Percentiles rank a stretch among this genome's conserved stretches.
These are phyloP conservation scores for Saccharomycopsis fermentans DNA, from an alignment of 805 yeast genomes.

Conservation along the genomic window DNA sequence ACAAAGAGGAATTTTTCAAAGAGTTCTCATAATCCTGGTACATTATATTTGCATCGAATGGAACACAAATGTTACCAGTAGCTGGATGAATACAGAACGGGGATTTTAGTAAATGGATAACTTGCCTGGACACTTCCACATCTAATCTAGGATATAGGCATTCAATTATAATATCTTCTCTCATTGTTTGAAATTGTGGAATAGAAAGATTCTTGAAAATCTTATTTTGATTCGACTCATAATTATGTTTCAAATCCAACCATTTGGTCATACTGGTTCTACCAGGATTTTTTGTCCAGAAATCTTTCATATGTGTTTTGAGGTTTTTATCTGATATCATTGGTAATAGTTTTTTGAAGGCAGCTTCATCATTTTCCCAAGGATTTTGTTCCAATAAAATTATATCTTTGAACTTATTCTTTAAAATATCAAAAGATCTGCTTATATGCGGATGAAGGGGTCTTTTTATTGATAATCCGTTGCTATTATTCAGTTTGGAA, in stretches of 20 bases:
- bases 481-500: slow-evolving; percentile 37
- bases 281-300: slow-evolving; percentile 49
- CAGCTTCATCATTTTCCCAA: slow-evolving; percentile 52
- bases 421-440: slow-evolving; percentile 61
- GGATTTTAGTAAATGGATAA: slow-evolving; percentile 86
- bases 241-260: slow-evolving; percentile 54
- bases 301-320: slow-evolving; percentile 39
- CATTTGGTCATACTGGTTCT: slow-evolving; percentile 59
- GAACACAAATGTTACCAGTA: slow-evolving; percentile 93
- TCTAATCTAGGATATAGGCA: slow-evolving; percentile 87
- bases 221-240: slow-evolving; percentile 27
- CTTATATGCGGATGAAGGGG: slow-evolving; percentile 87
- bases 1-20: slow-evolving; percentile 6
- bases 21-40: slow-evolving; percentile 11
- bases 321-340: slow-evolving; percentile 54
- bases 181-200: slow-evolving; percentile 50
- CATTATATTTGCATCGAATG: slow-evolving; percentile 42
- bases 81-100: slow-evolving; percentile 97
- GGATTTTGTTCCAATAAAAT: slow-evolving; percentile 81
- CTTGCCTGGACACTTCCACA: slow-evolving; percentile 81
- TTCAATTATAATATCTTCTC: slow-evolving; percentile 70
- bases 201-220: slow-evolving; percentile 31
- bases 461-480: slow-evolving; percentile 46
- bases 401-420: slow-evolving; percentile 50
- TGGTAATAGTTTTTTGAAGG: slow-evolving; percentile 46